Conservation (phyloP, 257 asterid genomes). For the Cruciata laevipes region DNA sequence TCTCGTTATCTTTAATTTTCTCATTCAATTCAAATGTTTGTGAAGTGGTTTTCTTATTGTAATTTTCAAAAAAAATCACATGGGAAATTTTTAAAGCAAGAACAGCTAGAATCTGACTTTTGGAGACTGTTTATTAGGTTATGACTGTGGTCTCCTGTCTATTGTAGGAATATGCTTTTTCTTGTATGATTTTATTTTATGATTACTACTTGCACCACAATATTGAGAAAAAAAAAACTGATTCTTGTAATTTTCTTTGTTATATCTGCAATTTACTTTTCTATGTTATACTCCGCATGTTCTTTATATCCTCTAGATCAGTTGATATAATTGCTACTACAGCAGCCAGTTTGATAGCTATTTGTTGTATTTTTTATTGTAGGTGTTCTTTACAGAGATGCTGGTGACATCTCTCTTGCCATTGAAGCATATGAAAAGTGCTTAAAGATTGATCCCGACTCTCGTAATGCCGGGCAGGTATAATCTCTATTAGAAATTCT, state of each 20-base stretch:
- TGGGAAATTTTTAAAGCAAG: neutral
- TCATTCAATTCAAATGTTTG: neutral
- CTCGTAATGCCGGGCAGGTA: conserved; percentile 99
- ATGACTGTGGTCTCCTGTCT: neutral
- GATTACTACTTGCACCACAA: neutral
- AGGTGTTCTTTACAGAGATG: conserved; percentile 99
- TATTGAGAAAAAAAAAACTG: neutral
- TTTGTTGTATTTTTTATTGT: conserved; percentile 22
- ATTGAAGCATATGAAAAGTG: conserved; percentile 99
- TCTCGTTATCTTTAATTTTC: neutral
- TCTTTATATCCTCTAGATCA: neutral
- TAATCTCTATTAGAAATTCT: conserved; percentile 11
- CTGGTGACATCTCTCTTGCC: conserved; percentile 89
- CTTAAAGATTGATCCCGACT: conserved; percentile 96
- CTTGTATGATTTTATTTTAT: neutral
- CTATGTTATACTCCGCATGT: neutral
- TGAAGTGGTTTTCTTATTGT: neutral
- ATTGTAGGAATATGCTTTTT: neutral
- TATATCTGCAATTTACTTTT: neutral
- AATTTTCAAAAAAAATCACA: neutral
- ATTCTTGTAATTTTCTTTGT: neutral
- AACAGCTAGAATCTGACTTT: neutral
- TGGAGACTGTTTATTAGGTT: neutral
- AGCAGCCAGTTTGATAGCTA: conserved; percentile 1
- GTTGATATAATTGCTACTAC: neutral